phyloP scores from a whole-genome alignment of 2,329 filamentous ascomycete species.

The Zopfia rhizophila region DNA sequence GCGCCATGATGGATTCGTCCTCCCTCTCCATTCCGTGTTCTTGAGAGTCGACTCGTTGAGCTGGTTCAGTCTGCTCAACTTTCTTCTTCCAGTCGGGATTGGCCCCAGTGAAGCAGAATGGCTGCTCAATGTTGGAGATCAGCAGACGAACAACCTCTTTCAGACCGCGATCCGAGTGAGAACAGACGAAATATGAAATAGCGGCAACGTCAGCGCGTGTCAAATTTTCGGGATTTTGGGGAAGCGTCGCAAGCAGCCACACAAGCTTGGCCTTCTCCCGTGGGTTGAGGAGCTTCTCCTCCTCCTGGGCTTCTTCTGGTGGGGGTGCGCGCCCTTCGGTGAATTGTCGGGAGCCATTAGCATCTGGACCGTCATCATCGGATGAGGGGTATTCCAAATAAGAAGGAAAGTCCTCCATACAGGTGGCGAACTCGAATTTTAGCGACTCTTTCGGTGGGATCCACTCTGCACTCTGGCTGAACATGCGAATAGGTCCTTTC shows the following conservation, averaged over 20 bases:
- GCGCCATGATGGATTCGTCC: too few relatives aligned
- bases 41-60: conserved; percentile 48
- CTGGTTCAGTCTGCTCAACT: conserved; percentile 38
- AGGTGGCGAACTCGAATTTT: conserved; percentile 83
- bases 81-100: conserved; percentile 67
- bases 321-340: conserved; percentile 55
- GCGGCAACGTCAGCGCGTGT: too few relatives aligned
- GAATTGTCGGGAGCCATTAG: conserved; percentile 59
- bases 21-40: conserved; percentile 9
- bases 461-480: conserved; percentile 84
- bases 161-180: conserved; percentile 84
- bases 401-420: conserved; percentile 80
- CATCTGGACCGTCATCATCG: conserved; percentile 80
- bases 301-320: conserved; percentile 42
- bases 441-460: conserved; percentile 76
- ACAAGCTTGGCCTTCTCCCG: conserved; percentile 73
- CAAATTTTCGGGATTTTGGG: too few relatives aligned
- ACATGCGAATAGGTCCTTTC: conserved; percentile 58
- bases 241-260: conserved; percentile 84
- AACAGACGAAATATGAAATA: too few relatives aligned
- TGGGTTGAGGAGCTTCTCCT: conserved; percentile 29
- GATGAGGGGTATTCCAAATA: conserved; percentile 88
- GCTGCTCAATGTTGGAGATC: conserved; percentile 80
- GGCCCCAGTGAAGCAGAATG: conserved; percentile 77
- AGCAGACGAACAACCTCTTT: conserved; percentile 94